These are phyloP conservation scores for Sporothrix luriei DNA, from an alignment of 2,329 filamentous ascomycete species.

Conservation along the genomic window DNA sequence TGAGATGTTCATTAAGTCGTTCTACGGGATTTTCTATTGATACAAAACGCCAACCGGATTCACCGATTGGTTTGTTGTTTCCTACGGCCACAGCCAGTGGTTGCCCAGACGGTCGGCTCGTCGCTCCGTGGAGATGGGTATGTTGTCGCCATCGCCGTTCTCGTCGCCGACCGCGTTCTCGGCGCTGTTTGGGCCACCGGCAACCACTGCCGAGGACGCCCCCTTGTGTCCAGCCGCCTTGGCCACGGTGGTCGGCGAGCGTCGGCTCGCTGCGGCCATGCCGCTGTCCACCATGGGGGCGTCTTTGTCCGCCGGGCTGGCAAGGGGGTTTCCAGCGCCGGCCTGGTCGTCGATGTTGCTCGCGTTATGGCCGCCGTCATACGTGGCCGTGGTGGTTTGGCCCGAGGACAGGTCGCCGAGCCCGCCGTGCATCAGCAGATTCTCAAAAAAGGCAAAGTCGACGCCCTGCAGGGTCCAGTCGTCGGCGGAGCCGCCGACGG, in stretches of 20 bases:
- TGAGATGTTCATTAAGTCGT: neutral
- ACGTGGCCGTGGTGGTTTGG: neutral
- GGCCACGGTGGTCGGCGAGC: neutral
- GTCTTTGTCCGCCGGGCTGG: neutral
- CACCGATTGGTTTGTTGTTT: no score
- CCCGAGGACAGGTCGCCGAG: constrained; percentile 5
- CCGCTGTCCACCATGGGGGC: neutral
- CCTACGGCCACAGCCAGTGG: constrained; percentile 4
- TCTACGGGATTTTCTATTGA: neutral
- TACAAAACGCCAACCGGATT: neutral
- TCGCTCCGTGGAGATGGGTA: neutral
- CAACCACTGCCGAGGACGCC: neutral
- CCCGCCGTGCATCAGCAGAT: constrained; percentile 33
- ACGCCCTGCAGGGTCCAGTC: constrained; percentile 44
- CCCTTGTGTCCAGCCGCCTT: neutral
- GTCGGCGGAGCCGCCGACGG: constrained; percentile 32
- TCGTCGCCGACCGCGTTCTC: neutral
- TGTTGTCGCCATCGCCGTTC: neutral
- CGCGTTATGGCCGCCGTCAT: neutral
- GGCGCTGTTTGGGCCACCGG: neutral
- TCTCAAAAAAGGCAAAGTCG: constrained; percentile 43
- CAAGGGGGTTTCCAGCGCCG: no score
- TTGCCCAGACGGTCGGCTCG: neutral
- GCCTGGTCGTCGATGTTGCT: neutral
- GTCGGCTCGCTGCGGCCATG: neutral